These are phyloP conservation scores for Fusarium falciforme DNA, from an alignment of 2,329 filamentous ascomycete genomes.

Conservation along the genomic window DNA sequence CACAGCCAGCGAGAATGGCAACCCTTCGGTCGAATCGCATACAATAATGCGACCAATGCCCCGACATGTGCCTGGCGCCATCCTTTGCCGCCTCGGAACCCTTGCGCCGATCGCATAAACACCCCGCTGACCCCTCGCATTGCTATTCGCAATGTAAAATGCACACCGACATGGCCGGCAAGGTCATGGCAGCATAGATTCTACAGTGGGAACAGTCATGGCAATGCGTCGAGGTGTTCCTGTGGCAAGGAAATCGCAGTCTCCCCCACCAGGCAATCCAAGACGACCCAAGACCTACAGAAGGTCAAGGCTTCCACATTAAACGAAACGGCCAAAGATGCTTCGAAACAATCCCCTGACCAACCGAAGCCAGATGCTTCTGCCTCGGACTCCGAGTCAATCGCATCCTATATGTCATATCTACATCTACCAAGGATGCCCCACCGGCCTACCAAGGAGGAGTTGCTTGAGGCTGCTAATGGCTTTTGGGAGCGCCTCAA, in stretches of 20 bases:
- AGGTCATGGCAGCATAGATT: conserved; percentile 22
- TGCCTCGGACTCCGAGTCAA: conserved; percentile 51
- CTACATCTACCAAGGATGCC: conserved; percentile 74
- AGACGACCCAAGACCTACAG: conserved; percentile 24
- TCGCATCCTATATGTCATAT: conserved; percentile 67
- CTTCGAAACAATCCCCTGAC: conserved; percentile 10
- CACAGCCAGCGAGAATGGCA: conserved; percentile 21
- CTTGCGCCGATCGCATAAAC: conserved; percentile 10
- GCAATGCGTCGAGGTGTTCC: conserved; percentile 36
- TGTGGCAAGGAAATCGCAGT: conserved; percentile 39
- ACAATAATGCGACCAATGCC: conserved; percentile 1
- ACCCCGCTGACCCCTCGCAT: conserved; percentile 3
- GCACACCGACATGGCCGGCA: conserved; percentile 4
- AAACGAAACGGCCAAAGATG: conserved; percentile 22
- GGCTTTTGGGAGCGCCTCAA: conserved; percentile 92
- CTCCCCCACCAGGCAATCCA: conserved; percentile 12
- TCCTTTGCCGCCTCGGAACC: conserved; percentile 5
- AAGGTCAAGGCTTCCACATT: conserved; percentile 21
- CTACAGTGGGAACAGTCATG: conserved; percentile 28
- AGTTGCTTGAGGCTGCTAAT: conserved; percentile 89
- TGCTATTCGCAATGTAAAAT: not conserved
- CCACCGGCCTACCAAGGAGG: conserved; percentile 93
- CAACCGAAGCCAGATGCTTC: conserved; percentile 14
- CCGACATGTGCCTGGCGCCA: conserved; percentile 6
- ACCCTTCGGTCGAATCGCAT: conserved; percentile 4